Conservation (phyloP, 2,329 filamentous ascomycete genomes). For the Massarina eburnea region DNA sequence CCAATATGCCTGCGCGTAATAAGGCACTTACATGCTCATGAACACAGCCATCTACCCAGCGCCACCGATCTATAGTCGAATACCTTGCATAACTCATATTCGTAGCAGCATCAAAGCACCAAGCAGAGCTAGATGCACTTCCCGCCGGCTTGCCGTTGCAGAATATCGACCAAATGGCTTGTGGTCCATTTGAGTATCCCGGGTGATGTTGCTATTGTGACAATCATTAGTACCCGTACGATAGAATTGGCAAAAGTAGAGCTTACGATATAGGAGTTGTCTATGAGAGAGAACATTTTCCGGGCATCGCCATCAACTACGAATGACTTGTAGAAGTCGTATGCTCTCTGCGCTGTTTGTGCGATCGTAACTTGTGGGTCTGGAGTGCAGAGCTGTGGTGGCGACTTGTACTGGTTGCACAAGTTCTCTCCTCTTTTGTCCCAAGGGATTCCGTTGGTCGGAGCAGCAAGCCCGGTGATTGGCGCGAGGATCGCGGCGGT, state of each 20-base stretch:
- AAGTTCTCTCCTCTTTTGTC: slow-evolving; percentile 15
- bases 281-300: slow-evolving; percentile 23
- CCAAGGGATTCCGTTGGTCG: slow-evolving; percentile 3
- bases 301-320: slow-evolving; percentile 20
- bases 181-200: slow-evolving; percentile 15
- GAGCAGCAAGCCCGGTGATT: slow-evolving; percentile 16
- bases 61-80: slow-evolving; percentile 9
- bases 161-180: slow-evolving; percentile 20
- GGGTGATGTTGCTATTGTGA: slow-evolving; percentile 15
- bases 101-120: slow-evolving; percentile 20
- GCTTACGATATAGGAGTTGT: slow-evolving; percentile 16
- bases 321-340: slow-evolving; percentile 20
- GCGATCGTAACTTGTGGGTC: slow-evolving; percentile 14
- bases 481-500: slow-evolving; percentile 9
- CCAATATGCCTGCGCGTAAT: not conserved
- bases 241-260: not conserved
- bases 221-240: not conserved
- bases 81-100: slow-evolving; percentile 22
- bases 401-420: slow-evolving; percentile 17
- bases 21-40: slow-evolving; percentile 8
- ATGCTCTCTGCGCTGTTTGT: slow-evolving; percentile 17
- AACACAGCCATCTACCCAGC: slow-evolving; percentile 9
- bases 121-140: slow-evolving; percentile 12
- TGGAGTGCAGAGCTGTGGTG: slow-evolving; percentile 16
- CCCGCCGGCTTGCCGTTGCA: slow-evolving; percentile 16